A percentile compares a stretch with the other conserved stretches of the same genome.
Conservation (phyloP, 106 monocot species). For the Allium sativum region DNA sequence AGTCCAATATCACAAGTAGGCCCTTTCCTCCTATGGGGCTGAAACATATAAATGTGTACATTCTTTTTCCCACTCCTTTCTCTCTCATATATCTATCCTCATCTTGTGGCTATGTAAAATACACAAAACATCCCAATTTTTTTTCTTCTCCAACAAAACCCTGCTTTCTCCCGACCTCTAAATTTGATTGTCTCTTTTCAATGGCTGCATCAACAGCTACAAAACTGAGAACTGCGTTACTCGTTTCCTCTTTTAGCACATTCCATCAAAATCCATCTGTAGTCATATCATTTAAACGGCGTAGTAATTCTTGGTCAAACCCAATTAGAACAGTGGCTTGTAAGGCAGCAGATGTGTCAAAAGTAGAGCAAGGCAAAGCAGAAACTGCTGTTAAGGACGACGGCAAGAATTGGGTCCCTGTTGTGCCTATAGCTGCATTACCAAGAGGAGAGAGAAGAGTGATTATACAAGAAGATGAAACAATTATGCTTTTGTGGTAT, state of each 20-base stretch:
- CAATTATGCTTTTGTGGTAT: slow-evolving; percentile 83
- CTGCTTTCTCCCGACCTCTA: not conserved
- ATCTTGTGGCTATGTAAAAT: slow-evolving; percentile 3
- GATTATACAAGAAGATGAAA: slow-evolving; percentile 78
- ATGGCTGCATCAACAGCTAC: slow-evolving; percentile 19
- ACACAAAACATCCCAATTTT: not conserved
- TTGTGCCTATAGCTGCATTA: slow-evolving; percentile 71
- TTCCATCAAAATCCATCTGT: not conserved
- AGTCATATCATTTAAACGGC: slow-evolving; percentile 4
- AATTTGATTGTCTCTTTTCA: slow-evolving; percentile 7
- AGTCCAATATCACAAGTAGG: too few relatives aligned
- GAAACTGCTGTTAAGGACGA: slow-evolving; percentile 8
- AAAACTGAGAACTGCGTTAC: slow-evolving; percentile 16
- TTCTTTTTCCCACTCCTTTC: slow-evolving; percentile 2
- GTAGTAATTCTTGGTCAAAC: not conserved
- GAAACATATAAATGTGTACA: slow-evolving; percentile 1
- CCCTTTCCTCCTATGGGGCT: not conserved
- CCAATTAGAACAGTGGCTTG: slow-evolving; percentile 13
- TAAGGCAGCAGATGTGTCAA: slow-evolving; percentile 62
- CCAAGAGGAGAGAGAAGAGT: slow-evolving; percentile 87
- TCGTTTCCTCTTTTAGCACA: slow-evolving; percentile 20
- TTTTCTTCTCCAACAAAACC: not conserved
- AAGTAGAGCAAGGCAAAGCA: slow-evolving; percentile 30
- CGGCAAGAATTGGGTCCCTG: slow-evolving; percentile 76
- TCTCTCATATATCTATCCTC: slow-evolving; percentile 2